A percentile compares a stretch with the other conserved stretches of the same genome.
phyloP scores from a whole-genome alignment of 129 eudicot genomes.

The Lonicera japonica region DNA sequence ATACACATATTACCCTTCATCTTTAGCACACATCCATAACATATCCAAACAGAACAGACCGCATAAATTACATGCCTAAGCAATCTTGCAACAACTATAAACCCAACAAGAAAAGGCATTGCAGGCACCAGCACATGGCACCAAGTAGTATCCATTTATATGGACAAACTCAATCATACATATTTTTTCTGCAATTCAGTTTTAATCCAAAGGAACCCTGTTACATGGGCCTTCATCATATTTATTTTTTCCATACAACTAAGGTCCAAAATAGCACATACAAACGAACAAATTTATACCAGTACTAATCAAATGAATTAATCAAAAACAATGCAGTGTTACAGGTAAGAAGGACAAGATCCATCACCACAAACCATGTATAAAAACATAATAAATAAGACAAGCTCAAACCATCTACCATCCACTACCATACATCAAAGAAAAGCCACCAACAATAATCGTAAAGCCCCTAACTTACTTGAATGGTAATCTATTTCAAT shows the following conservation, averaged over 20 bases:
- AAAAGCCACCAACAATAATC: background rate
- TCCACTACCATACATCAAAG: background rate
- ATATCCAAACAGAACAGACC: background rate
- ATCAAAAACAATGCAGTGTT: background rate
- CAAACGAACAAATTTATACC: background rate
- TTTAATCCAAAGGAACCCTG: background rate
- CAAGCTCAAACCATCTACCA: background rate
- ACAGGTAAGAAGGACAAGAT: background rate
- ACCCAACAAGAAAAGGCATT: no score
- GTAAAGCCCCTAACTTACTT: background rate
- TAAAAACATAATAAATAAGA: background rate
- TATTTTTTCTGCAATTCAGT: no score
- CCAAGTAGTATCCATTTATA: background rate
- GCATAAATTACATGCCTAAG: background rate
- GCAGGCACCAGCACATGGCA: background rate
- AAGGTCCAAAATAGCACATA: background rate
- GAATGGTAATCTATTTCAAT: background rate
- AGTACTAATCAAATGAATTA: background rate
- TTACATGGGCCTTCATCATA: background rate
- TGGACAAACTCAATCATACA: background rate
- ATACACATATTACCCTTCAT: background rate
- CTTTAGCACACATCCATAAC: background rate
- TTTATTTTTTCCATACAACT: background rate
- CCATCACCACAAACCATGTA: background rate
- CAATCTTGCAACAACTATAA: background rate